Evolutionary conservation across 495 filamentous ascomycete genomes (phyloP).

Genomic region (Articulospora tetracladia): DNA sequence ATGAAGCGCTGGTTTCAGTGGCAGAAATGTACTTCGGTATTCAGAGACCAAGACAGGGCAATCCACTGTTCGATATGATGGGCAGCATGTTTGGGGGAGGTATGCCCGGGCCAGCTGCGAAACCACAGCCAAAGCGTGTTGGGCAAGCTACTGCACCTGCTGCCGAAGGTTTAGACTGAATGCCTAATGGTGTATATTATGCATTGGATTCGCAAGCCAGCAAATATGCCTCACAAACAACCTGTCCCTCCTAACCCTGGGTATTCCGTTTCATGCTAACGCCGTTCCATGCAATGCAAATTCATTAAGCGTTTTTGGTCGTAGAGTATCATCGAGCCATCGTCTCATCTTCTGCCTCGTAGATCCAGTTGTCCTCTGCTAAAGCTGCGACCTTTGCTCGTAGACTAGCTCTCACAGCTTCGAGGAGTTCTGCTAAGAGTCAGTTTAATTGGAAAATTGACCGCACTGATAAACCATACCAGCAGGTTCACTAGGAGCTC

Average conservation of each 20-base stretch:
- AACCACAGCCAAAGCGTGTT: slow-evolving; percentile 39
- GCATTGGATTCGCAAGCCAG: background rate
- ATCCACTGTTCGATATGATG: slow-evolving; percentile 97
- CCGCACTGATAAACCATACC: slow-evolving; percentile 39
- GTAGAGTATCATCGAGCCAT: slow-evolving; percentile 29
- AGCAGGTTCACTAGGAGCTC: slow-evolving; percentile 61
- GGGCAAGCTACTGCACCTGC: slow-evolving; percentile 40
- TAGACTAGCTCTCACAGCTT: slow-evolving; percentile 67
- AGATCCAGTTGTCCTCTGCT: slow-evolving; percentile 89
- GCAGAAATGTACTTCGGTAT: slow-evolving; percentile 99
- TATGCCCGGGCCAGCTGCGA: slow-evolving; percentile 39
- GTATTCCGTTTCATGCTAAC: slow-evolving; percentile 19
- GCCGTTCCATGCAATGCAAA: slow-evolving; percentile 9
- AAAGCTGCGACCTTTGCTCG: slow-evolving; percentile 66
- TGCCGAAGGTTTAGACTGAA: slow-evolving; percentile 49
- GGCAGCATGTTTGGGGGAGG: slow-evolving; percentile 80
- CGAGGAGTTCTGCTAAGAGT: slow-evolving; percentile 58
- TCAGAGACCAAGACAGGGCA: slow-evolving; percentile 78
- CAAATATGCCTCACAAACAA: background rate
- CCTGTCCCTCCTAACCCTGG: slow-evolving; percentile 9
- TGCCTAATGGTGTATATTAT: background rate
- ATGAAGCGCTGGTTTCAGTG: slow-evolving; percentile 78
- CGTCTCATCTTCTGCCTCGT: slow-evolving; percentile 63
- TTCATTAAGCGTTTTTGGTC: slow-evolving; percentile 23
- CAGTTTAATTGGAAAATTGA: slow-evolving; percentile 18